Conservation (phyloP, 257 asterid species). For the Solanum stenotomum region DNA sequence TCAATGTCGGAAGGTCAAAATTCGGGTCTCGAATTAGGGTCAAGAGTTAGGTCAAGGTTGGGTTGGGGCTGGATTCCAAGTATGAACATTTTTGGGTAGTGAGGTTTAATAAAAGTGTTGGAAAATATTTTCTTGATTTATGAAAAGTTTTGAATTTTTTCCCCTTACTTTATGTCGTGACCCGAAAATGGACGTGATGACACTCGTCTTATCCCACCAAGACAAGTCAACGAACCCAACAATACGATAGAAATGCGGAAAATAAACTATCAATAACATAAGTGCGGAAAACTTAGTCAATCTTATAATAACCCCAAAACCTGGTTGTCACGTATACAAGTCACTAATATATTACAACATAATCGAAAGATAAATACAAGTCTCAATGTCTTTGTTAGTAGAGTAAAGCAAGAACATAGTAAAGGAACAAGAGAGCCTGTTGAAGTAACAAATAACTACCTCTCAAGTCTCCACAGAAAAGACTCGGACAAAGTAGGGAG, state of each 20-base stretch:
- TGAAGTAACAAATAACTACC: too few relatives aligned
- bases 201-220: neutral
- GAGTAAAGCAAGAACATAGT: too few relatives aligned
- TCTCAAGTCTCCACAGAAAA: too few relatives aligned
- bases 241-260: neutral
- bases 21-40: neutral
- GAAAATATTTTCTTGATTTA: too few relatives aligned
- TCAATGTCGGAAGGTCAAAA: neutral
- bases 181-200: neutral
- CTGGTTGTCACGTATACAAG: too few relatives aligned
- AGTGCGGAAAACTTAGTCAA: too few relatives aligned
- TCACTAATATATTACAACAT: too few relatives aligned
- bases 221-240: neutral
- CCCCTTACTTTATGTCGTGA: neutral
- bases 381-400: too few relatives aligned
- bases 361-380: too few relatives aligned
- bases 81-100: neutral
- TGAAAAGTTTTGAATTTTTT: neutral
- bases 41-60: neutral
- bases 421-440: too few relatives aligned
- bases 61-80: neutral
- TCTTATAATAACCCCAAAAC: too few relatives aligned
- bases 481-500: too few relatives aligned
- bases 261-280: neutral
- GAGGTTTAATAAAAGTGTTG: neutral